phyloP scores from a whole-genome alignment of 2,329 filamentous ascomycete genomes.

The Aspergillus pseudoviridinutans region DNA sequence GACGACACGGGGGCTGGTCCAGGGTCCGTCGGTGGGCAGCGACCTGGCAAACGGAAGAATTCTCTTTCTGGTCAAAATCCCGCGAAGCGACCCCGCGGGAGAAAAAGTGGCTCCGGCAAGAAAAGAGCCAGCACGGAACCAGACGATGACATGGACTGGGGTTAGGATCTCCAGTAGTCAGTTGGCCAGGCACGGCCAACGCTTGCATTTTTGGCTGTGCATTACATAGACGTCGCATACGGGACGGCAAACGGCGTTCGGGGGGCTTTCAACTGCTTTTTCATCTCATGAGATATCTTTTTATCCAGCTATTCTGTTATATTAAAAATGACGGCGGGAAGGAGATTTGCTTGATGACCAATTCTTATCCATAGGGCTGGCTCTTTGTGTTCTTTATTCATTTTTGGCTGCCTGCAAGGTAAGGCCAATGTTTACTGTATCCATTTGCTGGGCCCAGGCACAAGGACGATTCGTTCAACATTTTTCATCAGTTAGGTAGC shows the following conservation, averaged over 20 bases:
- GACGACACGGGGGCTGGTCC: conserved; percentile 43
- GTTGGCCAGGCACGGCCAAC: not conserved
- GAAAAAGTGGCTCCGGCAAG: conserved; percentile 31
- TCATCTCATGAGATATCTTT: not conserved
- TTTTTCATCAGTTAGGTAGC: not conserved
- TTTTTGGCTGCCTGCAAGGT: not conserved
- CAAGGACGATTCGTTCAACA: not conserved
- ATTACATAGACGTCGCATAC: conserved; percentile 21
- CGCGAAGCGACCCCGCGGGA: conserved; percentile 37
- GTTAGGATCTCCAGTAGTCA: conserved; percentile 11
- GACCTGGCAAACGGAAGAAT: conserved; percentile 40
- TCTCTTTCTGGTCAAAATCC: conserved; percentile 38
- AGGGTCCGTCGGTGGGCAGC: conserved; percentile 19
- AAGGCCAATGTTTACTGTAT: not conserved
- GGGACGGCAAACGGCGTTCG: conserved; percentile 17
- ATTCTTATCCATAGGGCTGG: not conserved
- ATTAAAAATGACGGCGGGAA: not conserved
- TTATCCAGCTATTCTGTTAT: conserved; percentile 1
- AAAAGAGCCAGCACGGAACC: conserved; percentile 38
- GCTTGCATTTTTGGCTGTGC: conserved; percentile 17
- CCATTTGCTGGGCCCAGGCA: not conserved
- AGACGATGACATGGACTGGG: conserved; percentile 29
- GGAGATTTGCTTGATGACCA: not conserved
- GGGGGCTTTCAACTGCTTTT: conserved; percentile 7
- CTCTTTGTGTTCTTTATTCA: not conserved